phyloP scores from a whole-genome alignment of 2,329 filamentous ascomycete species.

The Fusarium verticillioides region DNA sequence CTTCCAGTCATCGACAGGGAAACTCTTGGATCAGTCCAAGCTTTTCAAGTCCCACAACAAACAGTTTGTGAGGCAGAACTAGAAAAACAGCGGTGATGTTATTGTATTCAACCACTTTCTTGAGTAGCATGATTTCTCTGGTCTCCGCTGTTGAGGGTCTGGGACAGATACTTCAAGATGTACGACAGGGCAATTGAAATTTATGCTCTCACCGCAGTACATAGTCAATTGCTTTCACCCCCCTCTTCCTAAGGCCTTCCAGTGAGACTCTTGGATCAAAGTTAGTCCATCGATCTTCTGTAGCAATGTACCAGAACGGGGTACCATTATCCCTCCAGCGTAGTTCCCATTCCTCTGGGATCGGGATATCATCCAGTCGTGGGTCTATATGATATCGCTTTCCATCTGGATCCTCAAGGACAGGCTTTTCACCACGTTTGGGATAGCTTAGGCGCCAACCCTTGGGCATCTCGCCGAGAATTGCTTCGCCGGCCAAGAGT shows the following conservation, averaged over 20 bases:
- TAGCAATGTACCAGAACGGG: background rate
- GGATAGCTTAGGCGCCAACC: background rate
- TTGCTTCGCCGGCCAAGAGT: background rate
- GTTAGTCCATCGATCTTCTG: background rate
- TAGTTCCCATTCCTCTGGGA: background rate
- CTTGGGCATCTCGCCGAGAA: background rate
- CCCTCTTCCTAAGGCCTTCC: background rate
- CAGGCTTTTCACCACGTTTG: background rate
- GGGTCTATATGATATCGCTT: background rate
- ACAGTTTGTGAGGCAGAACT: slow-evolving; percentile 4
- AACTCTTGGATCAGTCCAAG: slow-evolving; percentile 1
- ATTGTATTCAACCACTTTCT: background rate
- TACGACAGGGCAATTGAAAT: rapidly evolving
- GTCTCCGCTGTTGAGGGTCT: rapidly evolving
- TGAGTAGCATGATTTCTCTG: too few relatives aligned
- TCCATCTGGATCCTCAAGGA: background rate
- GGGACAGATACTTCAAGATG: rapidly evolving
- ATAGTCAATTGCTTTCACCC: background rate
- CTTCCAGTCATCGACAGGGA: slow-evolving; percentile 5
- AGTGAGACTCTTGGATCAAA: background rate
- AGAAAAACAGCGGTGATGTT: rapidly evolving
- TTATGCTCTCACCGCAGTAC: background rate
- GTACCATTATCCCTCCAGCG: background rate
- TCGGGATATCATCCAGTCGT: background rate
- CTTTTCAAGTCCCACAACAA: slow-evolving; percentile 20